Base-by-base conservation (phyloP, 345 rosid genomes). In the Arabis alpina region DNA sequence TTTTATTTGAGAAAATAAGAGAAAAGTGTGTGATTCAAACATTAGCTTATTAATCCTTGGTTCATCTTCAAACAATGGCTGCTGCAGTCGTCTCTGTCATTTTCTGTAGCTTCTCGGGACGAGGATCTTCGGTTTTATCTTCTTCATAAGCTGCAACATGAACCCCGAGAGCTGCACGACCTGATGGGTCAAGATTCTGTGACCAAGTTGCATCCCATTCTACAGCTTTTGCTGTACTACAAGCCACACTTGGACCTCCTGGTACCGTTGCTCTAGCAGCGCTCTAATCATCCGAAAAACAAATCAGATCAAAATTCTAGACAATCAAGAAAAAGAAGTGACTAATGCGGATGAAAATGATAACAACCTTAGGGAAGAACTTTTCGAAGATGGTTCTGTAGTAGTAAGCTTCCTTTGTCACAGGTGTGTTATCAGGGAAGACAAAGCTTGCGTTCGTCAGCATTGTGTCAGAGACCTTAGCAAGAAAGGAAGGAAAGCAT, bases 161-260 rank as follows among this genome's bases (percentile, higher is more conserved):
- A 74, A 90, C 87, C 27, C 96, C 93, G 51, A 83, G 81, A 27
- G 96, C 96, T 53, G 93, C 93, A 64, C 96, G 93, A 27, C 96
- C 96, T 44, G 96, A 90, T 28, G 93, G 96, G 45, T 90, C 96
- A 6, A 57, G 93, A 76, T 87, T 90, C 75, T 83, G 84, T 11
- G 91, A 81, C 96, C 96, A 90, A 13, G 85, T 62, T 8, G 88
- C 93, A 68, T 90, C 93, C 93, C 96, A 90, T 63, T 90, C 93
- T 14, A 87, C 89, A 56, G 93, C 96, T 72, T 87, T 90, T 14
- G 96, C 91, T 7, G 93, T 84, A 41, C 96, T 90, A 85, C 96
- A 90, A 9, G 96, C 96, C 43, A 90, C 82, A 71, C 93, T 87
- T 57, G 96, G 96, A 60, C 96, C 96, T 74, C 91, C 93, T 47